Evolutionary conservation across 495 filamentous ascomycete species (phyloP), one percentile per base, ranked within the genome.

Genomic region (Niebla homalea): DNA sequence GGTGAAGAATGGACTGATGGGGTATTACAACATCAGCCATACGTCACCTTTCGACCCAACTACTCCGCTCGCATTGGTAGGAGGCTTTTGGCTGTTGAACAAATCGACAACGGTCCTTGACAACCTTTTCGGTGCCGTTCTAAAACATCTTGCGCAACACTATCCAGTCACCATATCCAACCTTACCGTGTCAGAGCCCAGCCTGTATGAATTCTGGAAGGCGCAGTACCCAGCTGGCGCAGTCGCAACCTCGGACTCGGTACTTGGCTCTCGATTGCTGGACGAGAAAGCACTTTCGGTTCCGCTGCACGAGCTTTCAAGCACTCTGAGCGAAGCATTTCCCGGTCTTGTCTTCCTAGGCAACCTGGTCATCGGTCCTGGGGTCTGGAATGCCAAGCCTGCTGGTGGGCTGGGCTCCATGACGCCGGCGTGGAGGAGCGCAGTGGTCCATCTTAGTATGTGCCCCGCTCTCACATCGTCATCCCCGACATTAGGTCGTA

Each of bases 371-470:
- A 71, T 69, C 4, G 64, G 70, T 14, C 57, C 64, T 21, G 63
- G 68, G 4, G 54, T 65, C 26, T 43, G 54, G 10, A 57, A 62
- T 36, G 59, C 43, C 5, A 50, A 48, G 7, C 53, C 58, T 45
- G 52, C 49, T 15, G 43, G 43, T 5, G 43, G 43, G 11, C 12
- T 19, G 11, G 32, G 32, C 18, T 19, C 43, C 36, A 57, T 71
- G 16, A 68, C 67, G 50, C 67, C 70, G 0, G 69, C 70, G 12
- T 76, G 72, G 70, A 57, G 70, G 18, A 61, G 52, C 11, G 58
- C 62, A n/a, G n/a, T n/a, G n/a, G n/a, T n/a, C n/a, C n/a, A n/a
- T n/a, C n/a, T n/a, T n/a, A n/a, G n/a, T n/a, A n/a, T n/a, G n/a
- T n/a, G n/a, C n/a, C n/a, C n/a, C n/a, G n/a, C n/a, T n/a, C n/a